Conservation (phyloP, 805 yeast genomes). For the Candida nanaspora region DNA sequence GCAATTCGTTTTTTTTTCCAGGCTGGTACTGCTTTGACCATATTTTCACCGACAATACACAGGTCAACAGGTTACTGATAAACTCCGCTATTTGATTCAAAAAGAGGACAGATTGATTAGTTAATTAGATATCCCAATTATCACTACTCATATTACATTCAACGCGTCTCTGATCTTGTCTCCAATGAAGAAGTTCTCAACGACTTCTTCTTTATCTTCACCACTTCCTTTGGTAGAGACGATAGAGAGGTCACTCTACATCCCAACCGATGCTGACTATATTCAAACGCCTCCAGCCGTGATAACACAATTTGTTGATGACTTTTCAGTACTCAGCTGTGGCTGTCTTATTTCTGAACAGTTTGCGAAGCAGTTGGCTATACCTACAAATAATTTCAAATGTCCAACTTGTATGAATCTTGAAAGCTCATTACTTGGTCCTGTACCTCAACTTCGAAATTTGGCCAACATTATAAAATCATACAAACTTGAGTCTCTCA, state of each 20-base stretch:
- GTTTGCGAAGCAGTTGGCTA: conserved; percentile 16
- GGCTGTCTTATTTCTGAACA: conserved; percentile 33
- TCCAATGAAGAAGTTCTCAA: neutral
- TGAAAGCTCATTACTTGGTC: conserved; percentile 17
- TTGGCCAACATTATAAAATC: conserved; percentile 10
- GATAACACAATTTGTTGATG: conserved; percentile 16
- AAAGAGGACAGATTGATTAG: no score
- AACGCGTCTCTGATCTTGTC: no score
- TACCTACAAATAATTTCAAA: conserved; percentile 12
- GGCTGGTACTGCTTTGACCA: no score
- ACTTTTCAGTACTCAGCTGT: conserved; percentile 28
- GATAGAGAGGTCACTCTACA: conserved; percentile 5
- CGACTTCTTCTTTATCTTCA: conserved; percentile 10
- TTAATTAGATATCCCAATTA: no score
- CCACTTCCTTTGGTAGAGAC: conserved; percentile 4
- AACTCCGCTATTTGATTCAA: no score
- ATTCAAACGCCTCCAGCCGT: conserved; percentile 14
- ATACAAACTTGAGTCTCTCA: neutral
- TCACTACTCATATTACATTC: no score
- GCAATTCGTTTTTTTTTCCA: no score
- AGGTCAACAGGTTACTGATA: no score
- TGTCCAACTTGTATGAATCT: conserved; percentile 31
- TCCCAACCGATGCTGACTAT: conserved; percentile 17
- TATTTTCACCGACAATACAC: no score
- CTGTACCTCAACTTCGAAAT: conserved; percentile 28